Conservation (phyloP, 805 yeast species). For the Hanseniaspora thailandica region DNA sequence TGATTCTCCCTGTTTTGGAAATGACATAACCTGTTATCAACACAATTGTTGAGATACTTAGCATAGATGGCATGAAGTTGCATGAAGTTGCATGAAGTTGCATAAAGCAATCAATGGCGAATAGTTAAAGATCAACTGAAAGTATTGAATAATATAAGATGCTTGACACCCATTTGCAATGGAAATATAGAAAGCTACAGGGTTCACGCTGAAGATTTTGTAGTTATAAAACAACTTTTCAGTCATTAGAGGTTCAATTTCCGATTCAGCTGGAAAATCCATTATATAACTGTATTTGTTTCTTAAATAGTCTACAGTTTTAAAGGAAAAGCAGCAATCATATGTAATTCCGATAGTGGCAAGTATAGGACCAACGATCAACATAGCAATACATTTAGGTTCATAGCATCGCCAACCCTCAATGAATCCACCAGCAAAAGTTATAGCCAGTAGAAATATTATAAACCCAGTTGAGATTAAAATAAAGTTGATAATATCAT, state of each 20-base stretch:
- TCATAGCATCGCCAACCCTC: constrained; percentile 10
- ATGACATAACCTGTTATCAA: constrained; percentile 25
- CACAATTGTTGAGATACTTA: constrained; percentile 18
- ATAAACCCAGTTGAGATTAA: constrained; percentile 21
- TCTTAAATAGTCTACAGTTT: constrained; percentile 7
- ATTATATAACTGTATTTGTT: background rate
- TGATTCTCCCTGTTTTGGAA: constrained; percentile 28
- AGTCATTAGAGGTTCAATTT: constrained; percentile 17
- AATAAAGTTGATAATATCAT: constrained; percentile 22
- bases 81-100: no score
- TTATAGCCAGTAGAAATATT: constrained; percentile 21
- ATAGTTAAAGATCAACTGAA: constrained; percentile 21
- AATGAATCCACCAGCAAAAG: constrained; percentile 17
- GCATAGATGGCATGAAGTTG: constrained; percentile 22
- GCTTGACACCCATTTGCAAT: constrained; percentile 21
- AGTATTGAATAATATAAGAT: constrained; percentile 22
- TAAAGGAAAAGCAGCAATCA: constrained; percentile 7
- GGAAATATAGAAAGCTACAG: constrained; percentile 19
- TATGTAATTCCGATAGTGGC: background rate
- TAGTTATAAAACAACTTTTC: constrained; percentile 17
- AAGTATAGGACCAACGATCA: constrained; percentile 3
- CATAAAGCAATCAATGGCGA: constrained; percentile 25
- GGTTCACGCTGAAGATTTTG: constrained; percentile 19
- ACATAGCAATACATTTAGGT: background rate
- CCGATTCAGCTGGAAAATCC: background rate